phyloP scores from a whole-genome alignment of 331 rosid species.

The Telfairia occidentalis region DNA sequence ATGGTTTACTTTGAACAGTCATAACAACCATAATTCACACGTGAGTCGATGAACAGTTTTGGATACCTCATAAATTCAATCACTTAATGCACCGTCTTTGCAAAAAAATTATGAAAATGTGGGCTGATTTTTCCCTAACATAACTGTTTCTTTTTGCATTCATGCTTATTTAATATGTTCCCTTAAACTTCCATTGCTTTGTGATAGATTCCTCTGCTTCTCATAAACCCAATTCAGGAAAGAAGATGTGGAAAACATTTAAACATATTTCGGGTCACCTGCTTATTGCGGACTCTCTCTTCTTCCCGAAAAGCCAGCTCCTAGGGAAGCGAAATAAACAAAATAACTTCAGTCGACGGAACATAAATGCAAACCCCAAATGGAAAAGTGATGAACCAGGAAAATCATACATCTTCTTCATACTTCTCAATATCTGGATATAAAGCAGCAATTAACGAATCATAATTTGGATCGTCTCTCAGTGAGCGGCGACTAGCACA shows the following conservation, averaged over 20 bases:
- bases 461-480: slow-evolving; percentile 76
- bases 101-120: neutral
- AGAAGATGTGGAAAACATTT: neutral
- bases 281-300: slow-evolving; percentile 59
- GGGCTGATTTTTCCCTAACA: neutral
- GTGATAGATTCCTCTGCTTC: neutral
- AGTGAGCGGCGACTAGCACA: slow-evolving; percentile 82
- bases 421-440: slow-evolving; percentile 70
- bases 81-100: neutral
- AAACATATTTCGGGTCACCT: slow-evolving; percentile 34
- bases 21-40: neutral
- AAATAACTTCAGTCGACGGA: neutral
- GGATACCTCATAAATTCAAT: neutral
- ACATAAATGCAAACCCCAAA: slow-evolving; percentile 3
- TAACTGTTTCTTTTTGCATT: neutral
- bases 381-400: slow-evolving; percentile 2
- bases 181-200: neutral
- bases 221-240: neutral
- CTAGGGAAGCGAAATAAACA: slow-evolving; percentile 21
- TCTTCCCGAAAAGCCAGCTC: slow-evolving; percentile 65
- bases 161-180: neutral
- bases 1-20: neutral
- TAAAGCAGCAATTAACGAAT: slow-evolving; percentile 51
- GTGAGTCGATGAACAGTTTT: neutral
- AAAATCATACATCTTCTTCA: slow-evolving; percentile 53